Percentiles rank a stretch among this genome's conserved stretches.
phyloP scores from a whole-genome alignment of 1,284 basidiomycete species.

The Coniferiporia sulphurascens region DNA sequence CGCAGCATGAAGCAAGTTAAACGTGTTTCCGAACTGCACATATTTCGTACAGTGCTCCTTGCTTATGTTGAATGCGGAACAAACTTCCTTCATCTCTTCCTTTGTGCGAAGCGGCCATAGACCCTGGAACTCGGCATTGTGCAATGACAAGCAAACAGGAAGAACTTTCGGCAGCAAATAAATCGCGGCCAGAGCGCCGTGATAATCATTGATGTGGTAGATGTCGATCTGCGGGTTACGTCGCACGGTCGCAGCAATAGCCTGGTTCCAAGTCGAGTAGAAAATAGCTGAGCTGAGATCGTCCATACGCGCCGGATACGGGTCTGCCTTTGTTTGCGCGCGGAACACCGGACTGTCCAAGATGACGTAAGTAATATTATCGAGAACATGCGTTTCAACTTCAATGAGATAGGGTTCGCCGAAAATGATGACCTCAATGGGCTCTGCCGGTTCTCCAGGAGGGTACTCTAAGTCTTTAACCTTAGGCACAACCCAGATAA shows the following conservation, averaged over 20 bases:
- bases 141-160: conserved; percentile 86
- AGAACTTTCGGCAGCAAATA: conserved; percentile 88
- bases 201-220: conserved; percentile 88
- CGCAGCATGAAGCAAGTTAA: conserved; percentile 88
- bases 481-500: conserved; percentile 90
- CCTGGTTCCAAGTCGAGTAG: conserved; percentile 96
- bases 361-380: conserved; percentile 92
- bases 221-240: conserved; percentile 84
- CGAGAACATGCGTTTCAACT: conserved; percentile 85
- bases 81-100: conserved; percentile 96
- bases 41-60: conserved; percentile 94
- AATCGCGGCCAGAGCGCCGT: conserved; percentile 84
- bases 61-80: conserved; percentile 93
- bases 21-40: conserved; percentile 94
- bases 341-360: conserved; percentile 93
- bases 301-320: conserved; percentile 94
- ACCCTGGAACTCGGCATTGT: conserved; percentile 96
- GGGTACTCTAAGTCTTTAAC: conserved; percentile 92
- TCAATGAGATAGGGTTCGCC: conserved; percentile 92
- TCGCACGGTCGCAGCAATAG: conserved; percentile 84
- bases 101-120: conserved; percentile 92
- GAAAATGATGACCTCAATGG: conserved; percentile 93
- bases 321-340: conserved; percentile 89
- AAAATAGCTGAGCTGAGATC: conserved; percentile 93
- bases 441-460: conserved; percentile 83